These are phyloP conservation scores for Echria macrotheca DNA, from an alignment of 495 filamentous ascomycete species.

Conservation along the genomic window DNA sequence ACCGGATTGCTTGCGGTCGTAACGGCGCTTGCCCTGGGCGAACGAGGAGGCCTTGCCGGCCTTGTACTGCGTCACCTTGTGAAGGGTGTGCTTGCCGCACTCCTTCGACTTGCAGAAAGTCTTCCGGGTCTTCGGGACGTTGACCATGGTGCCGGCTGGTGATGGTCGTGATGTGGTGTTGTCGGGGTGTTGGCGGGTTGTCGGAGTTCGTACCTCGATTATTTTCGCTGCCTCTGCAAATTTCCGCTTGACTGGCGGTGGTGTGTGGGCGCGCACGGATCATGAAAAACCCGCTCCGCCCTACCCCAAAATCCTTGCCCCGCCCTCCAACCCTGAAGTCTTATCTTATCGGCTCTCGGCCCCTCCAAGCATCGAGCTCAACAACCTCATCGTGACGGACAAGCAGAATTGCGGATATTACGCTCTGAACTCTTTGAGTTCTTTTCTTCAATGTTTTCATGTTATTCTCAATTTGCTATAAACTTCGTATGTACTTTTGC, in stretches of 20 bases:
- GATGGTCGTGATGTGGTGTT: constrained; percentile 24
- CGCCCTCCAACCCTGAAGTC: not conserved
- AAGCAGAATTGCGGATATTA: not conserved
- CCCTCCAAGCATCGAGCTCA: not conserved
- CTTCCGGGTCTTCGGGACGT: constrained; percentile 41
- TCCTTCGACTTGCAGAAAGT: constrained; percentile 85
- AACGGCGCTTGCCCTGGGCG: constrained; percentile 99
- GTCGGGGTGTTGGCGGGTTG: constrained; percentile 19
- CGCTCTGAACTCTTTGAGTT: not conserved
- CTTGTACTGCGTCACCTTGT: constrained; percentile 98
- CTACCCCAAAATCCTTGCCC: not conserved
- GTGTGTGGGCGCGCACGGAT: constrained; percentile 26
- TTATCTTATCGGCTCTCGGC: constrained; percentile 1
- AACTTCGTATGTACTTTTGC: not conserved
- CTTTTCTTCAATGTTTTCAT: not conserved
- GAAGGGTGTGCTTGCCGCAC: constrained; percentile 90
- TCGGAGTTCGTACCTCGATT: constrained; percentile 25
- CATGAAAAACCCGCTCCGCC: constrained; percentile 25
- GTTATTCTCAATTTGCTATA: too few species aligned
- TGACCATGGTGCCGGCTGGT: constrained; percentile 38
- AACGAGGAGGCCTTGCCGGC: constrained; percentile 76
- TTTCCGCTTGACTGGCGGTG: constrained; percentile 24
- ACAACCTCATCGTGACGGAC: not conserved
- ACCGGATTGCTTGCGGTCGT: constrained; percentile 99
- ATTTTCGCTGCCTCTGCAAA: constrained; percentile 21